These are phyloP conservation scores for Crithidia brevicula DNA, from an alignment of 208 protist species.

Conservation along the genomic window DNA sequence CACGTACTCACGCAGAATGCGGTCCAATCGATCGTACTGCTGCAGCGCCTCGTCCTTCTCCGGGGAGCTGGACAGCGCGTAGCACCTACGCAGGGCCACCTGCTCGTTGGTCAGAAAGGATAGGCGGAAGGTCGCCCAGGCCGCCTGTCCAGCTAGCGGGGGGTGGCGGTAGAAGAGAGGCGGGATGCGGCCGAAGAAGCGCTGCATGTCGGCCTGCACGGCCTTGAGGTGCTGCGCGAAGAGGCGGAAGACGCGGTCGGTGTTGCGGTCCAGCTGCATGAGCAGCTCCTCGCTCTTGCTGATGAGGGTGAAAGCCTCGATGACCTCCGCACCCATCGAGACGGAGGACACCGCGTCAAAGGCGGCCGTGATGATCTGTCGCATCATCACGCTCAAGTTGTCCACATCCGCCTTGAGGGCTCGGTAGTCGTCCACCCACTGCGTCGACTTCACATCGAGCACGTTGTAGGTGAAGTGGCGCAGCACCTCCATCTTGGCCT, in stretches of 20 bases:
- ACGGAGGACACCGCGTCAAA: slow-evolving; percentile 94
- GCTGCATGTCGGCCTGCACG: slow-evolving; percentile 94
- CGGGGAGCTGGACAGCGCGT: slow-evolving; percentile 83
- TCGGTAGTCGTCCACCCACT: slow-evolving; percentile 98
- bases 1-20: slow-evolving; percentile 83
- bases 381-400: slow-evolving; percentile 97
- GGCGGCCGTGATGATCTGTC: slow-evolving; percentile 96
- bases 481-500: slow-evolving; percentile 91
- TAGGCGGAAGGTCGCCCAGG: slow-evolving; percentile 89
- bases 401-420: slow-evolving; percentile 96
- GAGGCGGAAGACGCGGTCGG: slow-evolving; percentile 90
- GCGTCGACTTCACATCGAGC: slow-evolving; percentile 97
- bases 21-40: slow-evolving; percentile 78
- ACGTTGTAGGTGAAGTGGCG: slow-evolving; percentile 95
- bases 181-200: slow-evolving; percentile 85
- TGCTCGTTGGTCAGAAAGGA: slow-evolving; percentile 60
- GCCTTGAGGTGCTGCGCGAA: slow-evolving; percentile 82
- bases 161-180: slow-evolving; percentile 93
- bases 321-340: slow-evolving; percentile 93
- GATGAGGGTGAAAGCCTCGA: slow-evolving; percentile 96
- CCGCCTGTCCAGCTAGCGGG: slow-evolving; percentile 85
- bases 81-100: slow-evolving; percentile 69
- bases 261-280: slow-evolving; percentile 92
- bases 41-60: slow-evolving; percentile 84
- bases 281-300: slow-evolving; percentile 95